Conservation (phyloP, 2,329 filamentous ascomycete species). For the Tolypocladium tundrense region DNA sequence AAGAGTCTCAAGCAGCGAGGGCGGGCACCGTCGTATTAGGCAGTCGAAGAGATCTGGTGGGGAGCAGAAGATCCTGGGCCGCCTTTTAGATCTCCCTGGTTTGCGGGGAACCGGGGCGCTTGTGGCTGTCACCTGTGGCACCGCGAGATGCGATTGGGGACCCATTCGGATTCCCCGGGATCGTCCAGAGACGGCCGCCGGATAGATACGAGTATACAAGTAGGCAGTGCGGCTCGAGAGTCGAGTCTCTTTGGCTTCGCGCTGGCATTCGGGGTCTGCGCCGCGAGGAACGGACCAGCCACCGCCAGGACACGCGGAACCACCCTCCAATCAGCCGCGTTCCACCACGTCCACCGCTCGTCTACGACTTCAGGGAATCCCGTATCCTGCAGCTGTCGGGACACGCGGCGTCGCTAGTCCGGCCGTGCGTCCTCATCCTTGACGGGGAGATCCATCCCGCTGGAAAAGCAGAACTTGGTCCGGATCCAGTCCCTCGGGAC, state of each 20-base stretch:
- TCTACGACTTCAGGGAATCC: no score
- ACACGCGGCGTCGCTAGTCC: no score
- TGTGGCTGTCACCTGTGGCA: neutral
- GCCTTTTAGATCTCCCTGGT: neutral
- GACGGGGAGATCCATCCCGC: no score
- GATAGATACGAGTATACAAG: no score
- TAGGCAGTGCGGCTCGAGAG: neutral
- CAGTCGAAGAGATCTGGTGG: neutral
- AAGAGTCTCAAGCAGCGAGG: neutral
- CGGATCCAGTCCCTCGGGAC: no score
- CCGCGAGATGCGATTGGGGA: neutral
- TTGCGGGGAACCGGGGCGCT: neutral
- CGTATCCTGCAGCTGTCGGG: no score
- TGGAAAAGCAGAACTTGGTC: no score
- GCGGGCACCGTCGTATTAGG: neutral
- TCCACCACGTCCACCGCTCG: no score
- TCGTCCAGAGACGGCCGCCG: neutral
- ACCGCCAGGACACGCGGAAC: neutral
- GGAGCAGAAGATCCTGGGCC: neutral
- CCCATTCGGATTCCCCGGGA: no score
- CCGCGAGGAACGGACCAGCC: neutral
- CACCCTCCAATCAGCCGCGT: no score
- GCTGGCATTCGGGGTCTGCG: neutral
- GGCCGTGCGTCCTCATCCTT: no score
- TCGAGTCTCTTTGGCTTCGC: neutral